Evolutionary conservation across 2,329 filamentous ascomycete species (phyloP).

Genomic region (Dactylellina haptotyla): DNA sequence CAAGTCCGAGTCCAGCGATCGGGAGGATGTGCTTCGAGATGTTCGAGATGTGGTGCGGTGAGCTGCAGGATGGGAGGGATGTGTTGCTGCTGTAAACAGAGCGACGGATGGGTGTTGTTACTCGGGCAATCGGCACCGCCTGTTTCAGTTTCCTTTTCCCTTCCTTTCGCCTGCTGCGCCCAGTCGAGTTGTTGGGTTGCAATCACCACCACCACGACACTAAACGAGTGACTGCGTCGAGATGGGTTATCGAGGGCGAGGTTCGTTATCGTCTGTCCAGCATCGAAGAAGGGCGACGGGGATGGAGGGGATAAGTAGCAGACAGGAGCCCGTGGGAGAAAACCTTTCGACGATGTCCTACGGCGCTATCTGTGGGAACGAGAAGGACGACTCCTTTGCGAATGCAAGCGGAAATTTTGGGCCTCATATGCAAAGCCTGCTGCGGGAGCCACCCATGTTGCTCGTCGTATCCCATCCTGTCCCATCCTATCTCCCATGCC

Average conservation of each 20-base stretch:
- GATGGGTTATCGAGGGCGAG: no score
- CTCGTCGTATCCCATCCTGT: constrained; percentile 15
- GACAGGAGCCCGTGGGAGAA: constrained; percentile 5
- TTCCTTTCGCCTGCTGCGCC: background rate
- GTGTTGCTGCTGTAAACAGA: constrained; percentile 54
- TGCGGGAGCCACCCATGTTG: constrained; percentile 20
- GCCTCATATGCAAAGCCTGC: constrained; percentile 23
- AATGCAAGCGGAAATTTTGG: constrained; percentile 49
- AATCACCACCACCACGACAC: background rate
- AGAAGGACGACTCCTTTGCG: constrained; percentile 32
- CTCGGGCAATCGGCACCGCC: constrained; percentile 38
- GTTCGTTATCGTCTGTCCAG: background rate
- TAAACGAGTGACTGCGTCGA: constrained; percentile 25
- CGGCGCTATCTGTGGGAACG: background rate
- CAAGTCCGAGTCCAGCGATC: background rate
- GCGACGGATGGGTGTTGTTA: constrained; percentile 24
- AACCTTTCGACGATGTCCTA: background rate
- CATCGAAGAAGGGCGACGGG: constrained; percentile 7
- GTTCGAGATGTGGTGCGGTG: background rate
- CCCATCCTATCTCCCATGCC: constrained; percentile 24
- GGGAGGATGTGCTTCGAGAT: background rate
- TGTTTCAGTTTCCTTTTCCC: background rate
- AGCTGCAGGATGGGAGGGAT: background rate
- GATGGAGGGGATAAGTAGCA: background rate
- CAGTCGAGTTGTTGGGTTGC: no score